Percentiles rank a stretch among this genome's conserved stretches.
Conservation (phyloP, 192 early-diverging fungal genomes). For the Tieghemiomyces parasiticus region DNA sequence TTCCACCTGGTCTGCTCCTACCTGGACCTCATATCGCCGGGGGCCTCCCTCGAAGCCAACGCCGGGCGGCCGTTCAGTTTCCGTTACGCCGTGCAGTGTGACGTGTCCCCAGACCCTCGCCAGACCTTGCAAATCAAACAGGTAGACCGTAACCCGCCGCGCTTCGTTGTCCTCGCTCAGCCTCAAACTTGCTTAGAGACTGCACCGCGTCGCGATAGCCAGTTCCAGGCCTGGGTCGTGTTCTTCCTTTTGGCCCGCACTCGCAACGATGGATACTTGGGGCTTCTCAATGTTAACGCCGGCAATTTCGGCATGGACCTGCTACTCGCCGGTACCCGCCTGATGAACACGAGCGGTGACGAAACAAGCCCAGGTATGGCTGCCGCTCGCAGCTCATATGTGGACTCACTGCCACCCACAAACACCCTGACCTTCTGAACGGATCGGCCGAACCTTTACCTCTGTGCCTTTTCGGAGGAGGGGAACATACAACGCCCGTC, state of each 20-base stretch:
- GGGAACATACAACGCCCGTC: no score
- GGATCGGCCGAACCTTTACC: no score
- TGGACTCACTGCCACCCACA: no score
- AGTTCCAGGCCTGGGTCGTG: slow-evolving; percentile 28
- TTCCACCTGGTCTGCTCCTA: slow-evolving; percentile 45
- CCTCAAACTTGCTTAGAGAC: slow-evolving; percentile 34
- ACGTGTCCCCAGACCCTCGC: slow-evolving; percentile 27
- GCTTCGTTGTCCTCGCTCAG: slow-evolving; percentile 37
- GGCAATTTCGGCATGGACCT: slow-evolving; percentile 13
- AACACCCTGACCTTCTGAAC: no score
- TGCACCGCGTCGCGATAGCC: slow-evolving; percentile 26
- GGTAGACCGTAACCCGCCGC: slow-evolving; percentile 27
- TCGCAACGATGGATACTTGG: slow-evolving; percentile 38
- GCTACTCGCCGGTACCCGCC: no score
- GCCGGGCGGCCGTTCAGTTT: slow-evolving; percentile 36
- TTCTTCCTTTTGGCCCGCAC: slow-evolving; percentile 38
- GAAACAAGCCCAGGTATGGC: no score
- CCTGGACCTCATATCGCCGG: slow-evolving; percentile 39
- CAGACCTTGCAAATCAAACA: slow-evolving; percentile 38
- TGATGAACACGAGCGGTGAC: no score
- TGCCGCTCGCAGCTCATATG: no score
- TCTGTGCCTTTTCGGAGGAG: no score
- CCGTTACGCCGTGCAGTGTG: slow-evolving; percentile 33
- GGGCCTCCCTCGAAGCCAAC: slow-evolving; percentile 20
- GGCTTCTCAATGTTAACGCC: slow-evolving; percentile 34